Base-by-base conservation (phyloP, 2,329 filamentous ascomycete species). In the Diaporthe caulivora region DNA sequence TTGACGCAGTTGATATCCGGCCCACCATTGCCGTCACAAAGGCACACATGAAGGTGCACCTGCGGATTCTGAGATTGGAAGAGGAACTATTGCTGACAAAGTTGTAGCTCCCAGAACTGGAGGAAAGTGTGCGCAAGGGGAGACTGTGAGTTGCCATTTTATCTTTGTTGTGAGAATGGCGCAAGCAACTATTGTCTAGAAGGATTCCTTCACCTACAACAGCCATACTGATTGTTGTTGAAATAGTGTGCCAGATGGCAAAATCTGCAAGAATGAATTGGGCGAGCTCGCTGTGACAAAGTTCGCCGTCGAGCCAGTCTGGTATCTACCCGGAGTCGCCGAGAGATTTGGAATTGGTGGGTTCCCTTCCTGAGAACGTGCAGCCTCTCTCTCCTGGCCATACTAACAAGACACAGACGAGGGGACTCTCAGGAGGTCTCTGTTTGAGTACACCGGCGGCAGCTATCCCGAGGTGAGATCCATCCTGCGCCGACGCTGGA, bases 281-380 rank as follows among this genome's bases (percentile, higher is more conserved):
- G 97, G 97, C 71, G 97, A 98, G 81, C 87, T 98, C 49, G 93
- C 93, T 42, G 97, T 98, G 7, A 98, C 97, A 62, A 99, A 99
- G 82, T 94, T 98, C 76, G 97, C 97, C 4, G 97, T 98, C 26
- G 97, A 99, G 83, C 97, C 97, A 31, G 96, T 94, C 18, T 96
- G 94, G 94, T 96, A 95, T 84, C 86, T 96, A 13, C 94, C 94
- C 1, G 94, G 94, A 2, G 93, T 98, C 37, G 97, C 97, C 34
- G 94, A 97, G 81, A 89, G 97, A 79, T 99, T 99, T 81, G 95
- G 95, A 47, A 98, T 98, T 78, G 92, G 92, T 93, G 82, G 77
- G 87, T 80, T 58, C 31, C 24, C 24, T 4, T 4, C 37, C 4
- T 31, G 44, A 64, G 70, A 72, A 69, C 73, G 54, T 75, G 44